Conservation (phyloP, 257 asterid genomes). For the Paraleonurus japonicus region DNA sequence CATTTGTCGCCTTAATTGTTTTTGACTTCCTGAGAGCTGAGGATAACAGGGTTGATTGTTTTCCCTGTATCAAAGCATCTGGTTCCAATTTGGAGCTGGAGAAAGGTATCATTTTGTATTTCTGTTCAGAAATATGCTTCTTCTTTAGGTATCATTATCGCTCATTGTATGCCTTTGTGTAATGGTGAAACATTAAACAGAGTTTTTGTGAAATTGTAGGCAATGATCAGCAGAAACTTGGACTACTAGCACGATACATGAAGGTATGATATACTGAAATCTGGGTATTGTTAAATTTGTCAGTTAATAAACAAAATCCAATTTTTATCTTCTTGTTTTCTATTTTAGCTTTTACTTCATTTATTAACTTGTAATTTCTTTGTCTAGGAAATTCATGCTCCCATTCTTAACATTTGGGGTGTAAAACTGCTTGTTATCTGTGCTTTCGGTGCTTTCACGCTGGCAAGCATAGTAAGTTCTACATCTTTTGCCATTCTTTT, state of each 20-base stretch:
- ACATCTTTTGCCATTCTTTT: conserved; percentile 16
- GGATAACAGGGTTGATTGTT: conserved; percentile 86
- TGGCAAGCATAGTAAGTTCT: conserved; percentile 91
- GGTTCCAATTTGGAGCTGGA: conserved; percentile 63
- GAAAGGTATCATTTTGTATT: conserved; percentile 48
- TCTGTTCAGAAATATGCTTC: conserved; percentile 3
- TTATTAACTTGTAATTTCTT: conserved; percentile 22
- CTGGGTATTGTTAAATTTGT: background rate
- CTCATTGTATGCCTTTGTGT: conserved; percentile 15
- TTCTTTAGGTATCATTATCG: conserved; percentile 15
- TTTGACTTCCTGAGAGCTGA: conserved; percentile 95
- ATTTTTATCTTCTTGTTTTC: background rate
- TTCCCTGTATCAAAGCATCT: conserved; percentile 73
- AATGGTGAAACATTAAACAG: conserved; percentile 26
- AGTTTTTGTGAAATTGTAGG: conserved; percentile 48
- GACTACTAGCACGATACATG: conserved; percentile 88
- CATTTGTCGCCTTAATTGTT: conserved; percentile 93
- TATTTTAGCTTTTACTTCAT: conserved; percentile 1
- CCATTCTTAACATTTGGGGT: conserved; percentile 77
- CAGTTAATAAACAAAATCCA: background rate
- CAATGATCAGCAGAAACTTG: conserved; percentile 63
- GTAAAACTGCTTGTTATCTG: conserved; percentile 77
- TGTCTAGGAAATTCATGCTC: conserved; percentile 86
- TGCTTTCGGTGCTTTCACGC: conserved; percentile 71
- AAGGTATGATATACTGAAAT: conserved; percentile 51